A percentile compares a stretch with the other conserved stretches of the same genome.
These are phyloP conservation scores for Penicillium crystallinum DNA, from an alignment of 495 filamentous ascomycete species.

Conservation along the genomic window DNA sequence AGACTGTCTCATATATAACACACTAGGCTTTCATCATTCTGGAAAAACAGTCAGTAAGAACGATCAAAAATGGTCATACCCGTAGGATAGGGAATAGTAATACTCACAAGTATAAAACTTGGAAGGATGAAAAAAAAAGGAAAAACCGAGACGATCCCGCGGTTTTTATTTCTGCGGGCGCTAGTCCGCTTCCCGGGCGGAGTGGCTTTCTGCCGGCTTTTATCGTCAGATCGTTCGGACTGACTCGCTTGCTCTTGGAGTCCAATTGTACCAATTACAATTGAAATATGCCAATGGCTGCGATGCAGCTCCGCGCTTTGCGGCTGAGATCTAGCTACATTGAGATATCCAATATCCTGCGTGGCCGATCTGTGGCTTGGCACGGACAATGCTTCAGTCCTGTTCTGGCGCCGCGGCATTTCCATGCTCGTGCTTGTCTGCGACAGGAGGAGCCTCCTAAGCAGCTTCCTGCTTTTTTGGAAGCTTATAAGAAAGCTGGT, in stretches of 20 bases:
- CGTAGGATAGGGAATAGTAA: slow-evolving; percentile 3
- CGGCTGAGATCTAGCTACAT: slow-evolving; percentile 34
- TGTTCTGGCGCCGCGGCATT: slow-evolving; percentile 14
- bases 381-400: slow-evolving; percentile 10
- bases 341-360: slow-evolving; percentile 38
- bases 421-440: slow-evolving; percentile 23
- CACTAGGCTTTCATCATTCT: slow-evolving; percentile 99
- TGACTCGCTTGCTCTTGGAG: neutral
- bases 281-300: slow-evolving; percentile 4
- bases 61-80: neutral
- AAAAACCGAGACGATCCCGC: slow-evolving; percentile 13
- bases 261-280: neutral
- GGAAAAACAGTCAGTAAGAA: slow-evolving; percentile 39
- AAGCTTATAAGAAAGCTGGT: slow-evolving; percentile 49
- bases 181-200: slow-evolving; percentile 27
- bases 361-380: slow-evolving; percentile 10
- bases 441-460: slow-evolving; percentile 17
- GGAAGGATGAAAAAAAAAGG: slow-evolving; percentile 84
- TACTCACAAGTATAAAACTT: slow-evolving; percentile 91
- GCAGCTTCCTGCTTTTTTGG: slow-evolving; percentile 28
- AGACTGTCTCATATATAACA: slow-evolving; percentile 81
- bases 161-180: slow-evolving; percentile 15
- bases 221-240: slow-evolving; percentile 13
- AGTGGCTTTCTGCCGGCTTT: slow-evolving; percentile 22
- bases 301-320: slow-evolving; percentile 17